These are phyloP conservation scores for Mycena kentingensis DNA, from an alignment of 768 basidiomycete genomes.

Conservation along the genomic window DNA sequence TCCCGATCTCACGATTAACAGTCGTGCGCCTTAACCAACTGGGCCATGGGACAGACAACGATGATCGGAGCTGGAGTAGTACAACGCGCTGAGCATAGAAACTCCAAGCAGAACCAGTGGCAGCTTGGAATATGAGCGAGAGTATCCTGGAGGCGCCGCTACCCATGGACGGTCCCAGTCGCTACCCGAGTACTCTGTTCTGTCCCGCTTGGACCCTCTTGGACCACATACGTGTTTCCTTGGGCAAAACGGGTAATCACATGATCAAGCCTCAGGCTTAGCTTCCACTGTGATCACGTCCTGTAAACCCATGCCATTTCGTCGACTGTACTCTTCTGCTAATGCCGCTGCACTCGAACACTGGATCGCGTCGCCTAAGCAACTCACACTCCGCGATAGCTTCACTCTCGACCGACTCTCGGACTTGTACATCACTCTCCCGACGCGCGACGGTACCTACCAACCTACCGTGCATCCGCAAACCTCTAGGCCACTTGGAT, in stretches of 20 bases:
- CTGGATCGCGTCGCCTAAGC: constrained; percentile 56
- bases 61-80: not conserved
- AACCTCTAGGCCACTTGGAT: constrained; percentile 46
- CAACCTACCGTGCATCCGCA: constrained; percentile 44
- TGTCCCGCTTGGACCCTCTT: too few species aligned
- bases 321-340: not conserved
- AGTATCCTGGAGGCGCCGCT: too few species aligned
- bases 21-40: constrained; percentile 21
- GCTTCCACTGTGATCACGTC: not conserved
- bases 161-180: too few species aligned
- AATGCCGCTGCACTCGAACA: constrained; percentile 39
- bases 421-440: constrained; percentile 69
- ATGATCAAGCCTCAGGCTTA: too few species aligned
- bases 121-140: not conserved
- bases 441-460: constrained; percentile 65
- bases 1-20: constrained; percentile 23
- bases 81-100: not conserved
- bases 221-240: too few species aligned
- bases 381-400: constrained; percentile 48
- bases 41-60: constrained; percentile 11
- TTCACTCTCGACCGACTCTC: constrained; percentile 57
- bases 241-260: too few species aligned
- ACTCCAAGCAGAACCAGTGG: not conserved
- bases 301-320: not conserved
- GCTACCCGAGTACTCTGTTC: too few species aligned